Conservation (phyloP, 2,329 filamentous ascomycete genomes). For the Apiospora aurea region DNA sequence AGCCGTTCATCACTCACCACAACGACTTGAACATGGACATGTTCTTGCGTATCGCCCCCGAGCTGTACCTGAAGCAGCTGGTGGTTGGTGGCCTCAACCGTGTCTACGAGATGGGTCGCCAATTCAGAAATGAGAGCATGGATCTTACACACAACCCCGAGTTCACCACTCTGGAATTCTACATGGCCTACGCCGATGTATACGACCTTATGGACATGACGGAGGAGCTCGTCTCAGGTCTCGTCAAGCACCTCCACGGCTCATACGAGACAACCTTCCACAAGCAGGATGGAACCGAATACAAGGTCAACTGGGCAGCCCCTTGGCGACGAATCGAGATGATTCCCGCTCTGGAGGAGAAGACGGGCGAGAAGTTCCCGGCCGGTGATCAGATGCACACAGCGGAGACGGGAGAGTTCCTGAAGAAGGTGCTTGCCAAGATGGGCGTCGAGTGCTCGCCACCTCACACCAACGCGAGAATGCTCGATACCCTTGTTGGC, state of each 20-base stretch:
- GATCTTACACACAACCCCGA: constrained; percentile 97
- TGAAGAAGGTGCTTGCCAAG: constrained; percentile 70
- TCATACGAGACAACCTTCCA: constrained; percentile 85
- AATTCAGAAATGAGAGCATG: constrained; percentile 93
- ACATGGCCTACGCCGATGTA: constrained; percentile 90
- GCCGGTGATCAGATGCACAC: constrained; percentile 89
- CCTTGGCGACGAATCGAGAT: constrained; percentile 96
- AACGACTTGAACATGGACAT: constrained; percentile 96
- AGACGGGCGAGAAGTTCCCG: constrained; percentile 92
- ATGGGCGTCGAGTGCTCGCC: constrained; percentile 88
- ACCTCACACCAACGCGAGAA: constrained; percentile 90
- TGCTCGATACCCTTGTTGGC: constrained; percentile 93
- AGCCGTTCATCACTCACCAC: constrained; percentile 94
- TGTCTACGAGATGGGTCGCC: constrained; percentile 94
- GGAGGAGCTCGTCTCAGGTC: constrained; percentile 87
- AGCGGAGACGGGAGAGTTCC: constrained; percentile 85
- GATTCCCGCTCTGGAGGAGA: constrained; percentile 91
- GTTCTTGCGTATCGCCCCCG: constrained; percentile 93
- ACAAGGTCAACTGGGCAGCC: constrained; percentile 93
- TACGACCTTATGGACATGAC: constrained; percentile 91
- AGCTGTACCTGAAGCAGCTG: constrained; percentile 95
- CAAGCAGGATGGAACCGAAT: constrained; percentile 84
- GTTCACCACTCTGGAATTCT: constrained; percentile 98
- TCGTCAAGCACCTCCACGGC: constrained; percentile 90
- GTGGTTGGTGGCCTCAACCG: constrained; percentile 93